Evolutionary conservation across 352 stramenopile genomes (phyloP), one percentile per base, ranked within the genome.

Genomic region (Globisporangium cederbergense): DNA sequence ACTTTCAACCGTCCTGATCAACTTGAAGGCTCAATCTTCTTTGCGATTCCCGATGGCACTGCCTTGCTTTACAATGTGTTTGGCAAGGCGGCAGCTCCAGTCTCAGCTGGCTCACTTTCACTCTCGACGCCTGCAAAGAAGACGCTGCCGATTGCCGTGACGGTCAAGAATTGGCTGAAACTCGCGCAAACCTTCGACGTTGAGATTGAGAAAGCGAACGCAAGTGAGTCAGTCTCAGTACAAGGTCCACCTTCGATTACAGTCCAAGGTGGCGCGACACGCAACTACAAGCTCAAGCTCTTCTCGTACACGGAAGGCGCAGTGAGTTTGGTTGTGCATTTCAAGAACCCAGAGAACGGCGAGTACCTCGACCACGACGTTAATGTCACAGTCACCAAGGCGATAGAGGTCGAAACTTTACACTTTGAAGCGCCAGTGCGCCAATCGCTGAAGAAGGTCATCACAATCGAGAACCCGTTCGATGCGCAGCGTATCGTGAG

Each of bases 381-480:
- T 6, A 53, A 62, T 11, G 73, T 92, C 32, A 66, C 76, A 1
- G 86, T 97, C 9, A 80, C 73, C 0, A 69, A 78, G 14, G 74
- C 89, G 3, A 71, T 73, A 7, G 79, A 93, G 25, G 76, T 96
- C 42, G 89, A 95, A 22, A 93, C 79, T 3, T 64, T 97, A 1
- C 75, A 79, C 46, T 76, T 98, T 0, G 88, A 97, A 52, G 86
- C 89, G 1, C 85, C 84, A 5, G 89, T 98, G 47, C 84, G 92
- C 1, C 91, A 97, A 49, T 77, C 80, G 1, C 68, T 93, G 18
- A 85, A 86, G 65, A 90, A 91, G 54, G 66, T 83, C 5, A 77
- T 98, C 53, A 79, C 81, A n/a, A 96, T 98, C 49, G 91, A 96
- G 42, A 98, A 98, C 54, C 93, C 93, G 25, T 90, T 98, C 25